Base-by-base conservation (phyloP, 176 grass and related monocot genomes). In the Neostapfia colusana region DNA sequence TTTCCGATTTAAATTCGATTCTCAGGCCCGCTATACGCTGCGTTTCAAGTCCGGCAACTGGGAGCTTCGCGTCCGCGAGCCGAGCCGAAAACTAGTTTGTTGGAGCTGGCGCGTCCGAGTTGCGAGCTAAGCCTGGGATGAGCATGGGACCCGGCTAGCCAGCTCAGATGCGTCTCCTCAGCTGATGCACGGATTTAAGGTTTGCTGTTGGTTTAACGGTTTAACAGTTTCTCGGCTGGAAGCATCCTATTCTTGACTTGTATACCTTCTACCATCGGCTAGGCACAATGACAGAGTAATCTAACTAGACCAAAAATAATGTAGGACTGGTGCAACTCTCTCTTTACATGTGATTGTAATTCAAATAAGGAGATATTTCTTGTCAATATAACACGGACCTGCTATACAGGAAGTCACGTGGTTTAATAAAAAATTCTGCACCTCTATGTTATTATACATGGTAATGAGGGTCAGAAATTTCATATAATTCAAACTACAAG, bases 21-120 rank as follows among this genome's bases (percentile, higher is more conserved):
- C 65, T 86, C 8, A 45, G 76, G 76, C 91, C 91, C 91, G 76
- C 68, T 83, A 90, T 87, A 59, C 3, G 31, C 82, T 85, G 54
- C 2, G 65, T 23, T 86, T 94, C 62, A 91, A 35, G 74, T 90
- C 88, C 91, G 88, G 35, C 21, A n/a, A 0, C 34, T 26, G 2
- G 8, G 21, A n/a, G 62, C 50, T 78, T 85, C 68, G 67, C 23
- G 83, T 89, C 87, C 87, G 83, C 61, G 11, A 74, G 43, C 86
- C 4, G 63, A 88, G 71, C 86, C 63, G 75, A 67, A 13, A 12
- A 41, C 18, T 67, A 59, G 31, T 41, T 2, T 5, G 10, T 8
- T 24, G 55, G 23, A 58, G 55, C 55, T 10, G 21, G 5, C 14
- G 26, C 23, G 1, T 58, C 31, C 31, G 31, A 23, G 2, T 21